A percentile compares a stretch with the other conserved stretches of the same genome.
These are phyloP conservation scores for Calonectria pseudoturangicola DNA, from an alignment of 2,329 filamentous ascomycete genomes.

Conservation along the genomic window DNA sequence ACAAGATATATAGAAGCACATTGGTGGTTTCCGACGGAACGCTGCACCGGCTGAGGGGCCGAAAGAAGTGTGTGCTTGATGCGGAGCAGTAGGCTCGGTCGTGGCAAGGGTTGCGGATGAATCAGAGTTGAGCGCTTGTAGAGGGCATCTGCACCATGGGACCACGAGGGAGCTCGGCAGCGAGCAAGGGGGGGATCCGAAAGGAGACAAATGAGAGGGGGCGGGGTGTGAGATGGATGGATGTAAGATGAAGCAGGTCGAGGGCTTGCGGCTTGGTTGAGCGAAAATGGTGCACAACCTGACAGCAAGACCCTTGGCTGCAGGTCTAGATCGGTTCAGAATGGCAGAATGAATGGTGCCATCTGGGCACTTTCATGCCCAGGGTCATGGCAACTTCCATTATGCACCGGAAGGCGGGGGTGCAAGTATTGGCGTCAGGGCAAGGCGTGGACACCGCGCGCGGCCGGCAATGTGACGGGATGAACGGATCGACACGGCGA, in stretches of 20 bases:
- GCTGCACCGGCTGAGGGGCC: constrained; percentile 28
- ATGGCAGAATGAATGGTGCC: constrained; percentile 31
- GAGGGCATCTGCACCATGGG: constrained; percentile 35
- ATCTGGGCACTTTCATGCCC: constrained; percentile 21
- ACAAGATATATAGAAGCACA: constrained; percentile 35
- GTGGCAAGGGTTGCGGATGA: constrained; percentile 37
- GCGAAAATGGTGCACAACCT: constrained; percentile 14
- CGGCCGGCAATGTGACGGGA: constrained; percentile 32
- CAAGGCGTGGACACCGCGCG: constrained; percentile 12
- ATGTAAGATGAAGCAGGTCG: constrained; percentile 44
- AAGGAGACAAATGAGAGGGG: constrained; percentile 28
- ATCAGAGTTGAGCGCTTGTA: constrained; percentile 39
- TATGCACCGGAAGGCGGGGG: constrained; percentile 24
- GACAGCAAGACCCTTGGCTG: constrained; percentile 22
- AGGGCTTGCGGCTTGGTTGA: constrained; percentile 27
- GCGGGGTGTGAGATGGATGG: constrained; percentile 40
- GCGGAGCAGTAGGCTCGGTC: constrained; percentile 37
- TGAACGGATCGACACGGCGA: constrained; percentile 26
- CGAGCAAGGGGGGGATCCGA: constrained; percentile 29
- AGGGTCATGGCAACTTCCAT: constrained; percentile 26
- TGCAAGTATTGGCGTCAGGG: constrained; percentile 16
- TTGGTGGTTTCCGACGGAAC: constrained; percentile 26
- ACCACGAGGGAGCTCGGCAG: constrained; percentile 28
- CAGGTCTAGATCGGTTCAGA: constrained; percentile 35
- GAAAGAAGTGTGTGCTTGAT: constrained; percentile 32